phyloP scores from a whole-genome alignment of 805 yeast species.

The Tetrapisispora taiwanensis region DNA sequence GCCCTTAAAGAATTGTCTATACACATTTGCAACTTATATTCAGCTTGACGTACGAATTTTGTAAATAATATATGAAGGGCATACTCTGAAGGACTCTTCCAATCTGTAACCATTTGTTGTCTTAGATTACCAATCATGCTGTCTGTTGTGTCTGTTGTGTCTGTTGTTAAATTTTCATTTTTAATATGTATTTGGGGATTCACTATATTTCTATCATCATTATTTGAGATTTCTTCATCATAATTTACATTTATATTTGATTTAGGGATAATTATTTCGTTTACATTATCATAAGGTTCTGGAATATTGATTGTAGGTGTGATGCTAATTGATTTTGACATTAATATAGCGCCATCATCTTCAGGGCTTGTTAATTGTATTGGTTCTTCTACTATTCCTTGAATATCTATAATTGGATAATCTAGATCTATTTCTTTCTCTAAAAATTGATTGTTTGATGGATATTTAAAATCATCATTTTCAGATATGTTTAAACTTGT shows the following conservation, averaged over 20 bases:
- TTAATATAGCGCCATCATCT: neutral
- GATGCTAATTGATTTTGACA: slow-evolving; percentile 2
- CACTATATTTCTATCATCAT: neutral
- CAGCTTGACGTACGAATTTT: slow-evolving; percentile 90
- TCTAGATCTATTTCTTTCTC: neutral
- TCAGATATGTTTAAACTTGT: neutral
- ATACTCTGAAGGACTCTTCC: slow-evolving; percentile 74
- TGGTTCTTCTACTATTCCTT: neutral
- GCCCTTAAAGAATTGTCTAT: slow-evolving; percentile 47
- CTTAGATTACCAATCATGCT: slow-evolving; percentile 25
- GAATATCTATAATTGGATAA: neutral
- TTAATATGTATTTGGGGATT: too few relatives aligned
- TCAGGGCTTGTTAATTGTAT: neutral
- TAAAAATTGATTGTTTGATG: neutral
- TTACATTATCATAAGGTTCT: slow-evolving; percentile 9
- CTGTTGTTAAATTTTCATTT: slow-evolving; percentile 3
- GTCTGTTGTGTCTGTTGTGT: slow-evolving; percentile 15
- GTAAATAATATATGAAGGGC: slow-evolving; percentile 91
- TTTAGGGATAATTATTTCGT: neutral
- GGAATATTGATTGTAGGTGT: slow-evolving; percentile 15
- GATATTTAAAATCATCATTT: neutral
- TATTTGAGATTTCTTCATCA: neutral
- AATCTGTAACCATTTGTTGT: slow-evolving; percentile 39
- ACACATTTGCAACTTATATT: slow-evolving; percentile 69
- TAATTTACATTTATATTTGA: neutral